Evolutionary conservation across 2,329 filamentous ascomycete genomes (phyloP), one percentile per base, ranked within the genome.

Genomic region (Fusarium hainanense): DNA sequence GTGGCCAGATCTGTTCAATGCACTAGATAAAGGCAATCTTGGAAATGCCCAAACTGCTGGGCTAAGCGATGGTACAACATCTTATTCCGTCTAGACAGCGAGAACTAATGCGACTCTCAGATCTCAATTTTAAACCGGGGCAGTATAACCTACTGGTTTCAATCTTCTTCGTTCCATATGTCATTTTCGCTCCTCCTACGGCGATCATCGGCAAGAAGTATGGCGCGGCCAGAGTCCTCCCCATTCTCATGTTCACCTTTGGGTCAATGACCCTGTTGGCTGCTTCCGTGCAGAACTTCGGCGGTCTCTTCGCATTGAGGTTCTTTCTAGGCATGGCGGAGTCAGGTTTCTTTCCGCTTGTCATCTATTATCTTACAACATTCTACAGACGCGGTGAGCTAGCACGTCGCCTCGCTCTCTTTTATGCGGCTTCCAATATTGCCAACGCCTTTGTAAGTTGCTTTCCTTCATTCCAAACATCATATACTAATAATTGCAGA

Each of bases 151-250:
- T 64, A 7, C 13, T 64, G 3, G 59, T 64, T 0, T 64, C 61
- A 10, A 64, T 64, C 11, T 64, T 64, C 18, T 64, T 64, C 27
- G 61, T 64, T 2, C 61, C 61, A 2, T 64, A 64, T 10, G 61
- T 64, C 13, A 18, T 64, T 4, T 64, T 64, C 3, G 59, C 61
- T 21, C 61, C 61, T 18, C 61, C 61, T 0, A 40, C 18, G 1
- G 61, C 61, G 5, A 64, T 64, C 7, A 23, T 64, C 11, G 61
- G 61, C 18, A 64, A 64, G 16, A 64, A 64, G 6, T 64, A 58
- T 0, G 61, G 61, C 0, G 20, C 61, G 16, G 61, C 61, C 1
- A 28, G 59, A 5, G 51, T 64, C 4, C 51, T 64, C 1, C 61
- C 61, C 0, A 58, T 64, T 7, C 50, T 64, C 2, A 64, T 64